Evolutionary conservation across 768 basidiomycete genomes (phyloP).

Genomic region (Mycena rebaudengoi): DNA sequence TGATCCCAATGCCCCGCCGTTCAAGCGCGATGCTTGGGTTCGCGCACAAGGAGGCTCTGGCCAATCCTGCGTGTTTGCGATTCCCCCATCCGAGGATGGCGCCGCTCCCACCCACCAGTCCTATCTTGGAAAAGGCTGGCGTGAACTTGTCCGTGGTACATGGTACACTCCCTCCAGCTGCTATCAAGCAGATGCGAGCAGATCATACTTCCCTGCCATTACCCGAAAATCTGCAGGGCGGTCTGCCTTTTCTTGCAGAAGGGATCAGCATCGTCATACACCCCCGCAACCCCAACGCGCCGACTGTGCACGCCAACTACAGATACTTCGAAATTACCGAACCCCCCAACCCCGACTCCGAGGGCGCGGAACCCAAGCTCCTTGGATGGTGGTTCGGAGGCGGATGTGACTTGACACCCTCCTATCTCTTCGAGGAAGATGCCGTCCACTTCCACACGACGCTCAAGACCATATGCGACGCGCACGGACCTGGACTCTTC

Average conservation of each 20-base stretch:
- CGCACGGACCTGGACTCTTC: slow-evolving; percentile 74
- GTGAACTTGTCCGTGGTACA: slow-evolving; percentile 95
- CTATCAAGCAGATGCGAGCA: slow-evolving; percentile 94
- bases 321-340: slow-evolving; percentile 95
- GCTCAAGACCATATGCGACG: slow-evolving; percentile 78
- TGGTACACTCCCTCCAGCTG: slow-evolving; percentile 86
- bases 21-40: slow-evolving; percentile 85
- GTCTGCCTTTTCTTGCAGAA: slow-evolving; percentile 92
- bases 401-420: slow-evolving; percentile 93
- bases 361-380: slow-evolving; percentile 57
- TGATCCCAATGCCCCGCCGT: slow-evolving; percentile 73
- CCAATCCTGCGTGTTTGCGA: slow-evolving; percentile 83
- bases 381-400: slow-evolving; percentile 99
- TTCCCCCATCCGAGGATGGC: slow-evolving; percentile 47
- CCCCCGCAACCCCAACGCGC: slow-evolving; percentile 91
- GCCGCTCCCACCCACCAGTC: slow-evolving; percentile 42
- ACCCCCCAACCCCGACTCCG: slow-evolving; percentile 36
- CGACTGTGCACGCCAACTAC: slow-evolving; percentile 96
- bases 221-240: slow-evolving; percentile 58
- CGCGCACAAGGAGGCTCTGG: slow-evolving; percentile 80
- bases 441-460: slow-evolving; percentile 86
- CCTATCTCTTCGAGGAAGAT: slow-evolving; percentile 90
- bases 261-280: slow-evolving; percentile 95
- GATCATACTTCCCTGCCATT: slow-evolving; percentile 84
- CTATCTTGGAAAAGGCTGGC: slow-evolving; percentile 92